phyloP scores from a whole-genome alignment of 2,329 filamentous ascomycete genomes.

The Peltaster fructicola region DNA sequence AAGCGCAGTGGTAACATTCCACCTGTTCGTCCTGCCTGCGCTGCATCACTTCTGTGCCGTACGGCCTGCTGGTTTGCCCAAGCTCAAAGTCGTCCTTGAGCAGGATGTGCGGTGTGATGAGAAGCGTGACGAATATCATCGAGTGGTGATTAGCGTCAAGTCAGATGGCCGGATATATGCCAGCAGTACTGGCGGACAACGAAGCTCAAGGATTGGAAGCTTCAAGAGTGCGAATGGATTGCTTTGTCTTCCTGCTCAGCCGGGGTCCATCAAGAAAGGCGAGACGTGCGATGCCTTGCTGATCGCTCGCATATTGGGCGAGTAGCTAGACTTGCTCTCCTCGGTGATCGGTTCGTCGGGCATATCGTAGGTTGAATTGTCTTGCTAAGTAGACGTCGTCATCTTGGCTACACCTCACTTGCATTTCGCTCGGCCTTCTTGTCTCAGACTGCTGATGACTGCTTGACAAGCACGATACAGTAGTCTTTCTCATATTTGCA shows the following conservation, averaged over 20 bases:
- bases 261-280: slow-evolving; percentile 50
- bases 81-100: slow-evolving; percentile 50
- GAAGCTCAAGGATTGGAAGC: slow-evolving; percentile 79
- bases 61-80: slow-evolving; percentile 49
- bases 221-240: slow-evolving; percentile 77
- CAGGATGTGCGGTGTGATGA: slow-evolving; percentile 60
- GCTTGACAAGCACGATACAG: too few relatives aligned
- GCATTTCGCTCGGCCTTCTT: too few relatives aligned
- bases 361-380: too few relatives aligned
- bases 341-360: too few relatives aligned
- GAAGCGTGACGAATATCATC: slow-evolving; percentile 73
- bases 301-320: slow-evolving; percentile 40
- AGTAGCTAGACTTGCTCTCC: too few relatives aligned
- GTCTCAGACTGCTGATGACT: too few relatives aligned
- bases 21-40: slow-evolving; percentile 81
- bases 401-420: too few relatives aligned
- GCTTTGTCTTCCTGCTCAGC: slow-evolving; percentile 51
- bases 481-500: too few relatives aligned
- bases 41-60: slow-evolving; percentile 63
- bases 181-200: slow-evolving; percentile 71
- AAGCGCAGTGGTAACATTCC: slow-evolving; percentile 78
- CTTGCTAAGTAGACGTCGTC: too few relatives aligned
- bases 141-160: slow-evolving; percentile 51
- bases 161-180: slow-evolving; percentile 53
- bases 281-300: slow-evolving; percentile 58